Evolutionary conservation across 805 yeast genomes (phyloP), one percentile per base, ranked within the genome.

Genomic region (Hanseniaspora lachancei): DNA sequence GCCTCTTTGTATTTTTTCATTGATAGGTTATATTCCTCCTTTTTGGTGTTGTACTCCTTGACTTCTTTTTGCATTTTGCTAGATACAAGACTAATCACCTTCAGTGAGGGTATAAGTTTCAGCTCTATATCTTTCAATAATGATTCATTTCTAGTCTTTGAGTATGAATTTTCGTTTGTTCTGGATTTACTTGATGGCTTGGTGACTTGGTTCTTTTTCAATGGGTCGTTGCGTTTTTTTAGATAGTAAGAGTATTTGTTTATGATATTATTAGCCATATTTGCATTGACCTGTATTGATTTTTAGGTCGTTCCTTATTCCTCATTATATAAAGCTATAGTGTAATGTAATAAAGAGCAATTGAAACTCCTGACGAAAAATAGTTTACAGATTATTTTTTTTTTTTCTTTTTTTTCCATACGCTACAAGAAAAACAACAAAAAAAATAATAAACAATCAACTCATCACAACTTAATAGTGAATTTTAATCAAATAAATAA

Each of bases 1-100:
- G 53, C 66, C 62, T 51, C 62, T 59, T 59, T 62, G 54, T 67
- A 67, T 61, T 61, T 68, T 64, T 60, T 63, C 40, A 50, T 57
- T 55, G 60, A 58, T 39, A 58, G 47, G 39, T 58, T 61, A 52
- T 57, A 49, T 41, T 51, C 42, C 58, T 61, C 59, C 21, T 56
- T 56, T 49, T 60, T 60, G 36, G 55, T 60, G 44, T 60, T 58
- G 35, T 43, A 44, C 7, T 49, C 34, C n/a, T 55, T 21, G 2
- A 36, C 24, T 35, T 43, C 32, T 1, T 43, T 23, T 16, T 41
- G 24, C 34, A 46, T 36, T 15, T 39, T 39, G 2, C 32, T 43
- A 6, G 56, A 53, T 8, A 36, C 35, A 29, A 53, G 29, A 29
- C 50, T 44, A 13, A 53, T 46, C 9, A 53, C 29, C 21, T 53